Base-by-base conservation (phyloP, 192 early-diverging fungal species). In the Coemansia umbellata region DNA sequence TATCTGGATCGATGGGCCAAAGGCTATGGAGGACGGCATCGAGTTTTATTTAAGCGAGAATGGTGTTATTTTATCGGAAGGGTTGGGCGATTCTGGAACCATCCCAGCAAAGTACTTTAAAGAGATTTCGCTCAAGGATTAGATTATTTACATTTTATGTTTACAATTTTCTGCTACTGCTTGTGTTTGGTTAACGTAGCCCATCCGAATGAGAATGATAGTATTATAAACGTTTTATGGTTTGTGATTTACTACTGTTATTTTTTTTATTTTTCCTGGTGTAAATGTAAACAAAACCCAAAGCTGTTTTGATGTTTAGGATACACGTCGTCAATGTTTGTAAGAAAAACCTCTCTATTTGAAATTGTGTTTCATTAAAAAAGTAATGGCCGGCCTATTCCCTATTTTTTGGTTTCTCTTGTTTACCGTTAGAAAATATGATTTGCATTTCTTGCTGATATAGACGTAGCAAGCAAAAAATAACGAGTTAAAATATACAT, bases 61-160 rank as follows among this genome's bases (percentile, higher is more conserved):
- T 60, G 81, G 82, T 72, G 93, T 96, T 5, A 82, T 93, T 28
- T 63, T 90, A 43, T 89, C 82, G 8, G 66, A 78, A n/a, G 93
- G 91, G 2, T 61, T 81, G 35, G 51, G 81, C 21, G 55, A 63
- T 21, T 61, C 66, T 2, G 91, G 91, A 0, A 47, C 82, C 19
- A 78, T 95, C 26, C 55, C 75, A 15, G 52, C 78, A 1, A 57
- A 77, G 37, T 93, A 90, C 65, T 93, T 95, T 68, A 36, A 31
- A 14, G 78, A 80, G 60, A 83, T 92, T 32, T 48, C 53, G 5
- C 45, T 44, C 30, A 55, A 51, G 33, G 32, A 53, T 4, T 60
- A 54, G 50, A 21, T 21, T 21, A 13, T 28, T 30, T 30, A 13
- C 37, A 13, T 31, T 48, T 31, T 42, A 8, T 40, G 28, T 15